Base-by-base conservation (phyloP, 2,329 filamentous ascomycete species). In the Alternaria arbusti region DNA sequence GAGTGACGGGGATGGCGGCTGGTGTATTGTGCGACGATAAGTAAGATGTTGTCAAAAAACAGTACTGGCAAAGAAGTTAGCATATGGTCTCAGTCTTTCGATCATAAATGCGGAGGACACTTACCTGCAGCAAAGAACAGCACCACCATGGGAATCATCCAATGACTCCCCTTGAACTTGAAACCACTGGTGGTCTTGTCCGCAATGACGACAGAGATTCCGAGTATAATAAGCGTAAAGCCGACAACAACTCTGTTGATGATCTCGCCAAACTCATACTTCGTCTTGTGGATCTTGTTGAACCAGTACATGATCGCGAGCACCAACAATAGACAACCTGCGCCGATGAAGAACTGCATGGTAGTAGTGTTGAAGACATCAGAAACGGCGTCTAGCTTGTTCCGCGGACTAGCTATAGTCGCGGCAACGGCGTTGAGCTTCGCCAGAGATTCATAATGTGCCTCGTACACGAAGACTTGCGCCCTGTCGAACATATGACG, bases 251-350 rank as follows among this genome's bases (percentile, higher is more conserved):
- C 62, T 9, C 72, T 61, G 32, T 70, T 72, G 57, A 75, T 74
- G 28, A 75, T 74, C 65, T 74, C 71, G 20, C 72, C 70, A n/a
- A 73, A 74, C 40, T 75, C 73, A 51, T 69, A 67, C 57, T 74
- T 75, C 3, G 65, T 70, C 50, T 72, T 72, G 62, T 77, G 69
- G 45, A 70, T 61, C 47, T 70, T 71, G 65, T 85, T 85, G 45
- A 86, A 87, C 54, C 88, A 82, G 65, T 88, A 88, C 85, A 88
- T 87, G 22, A 87, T 68, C 2, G 86, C 84, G 7, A 88, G 74
- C 4, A 88, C 78, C 0, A 86, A 85, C 8, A 88, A 75, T 40
- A 88, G 81, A 6, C 64, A 60, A 10, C 70, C 71, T 10, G 63
- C 70, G 15, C 69, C 68, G 25, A 70, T 69, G 47, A 70, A 75